Base-by-base conservation (phyloP, 129 eudicot genomes). In the Artemisia argyi region DNA sequence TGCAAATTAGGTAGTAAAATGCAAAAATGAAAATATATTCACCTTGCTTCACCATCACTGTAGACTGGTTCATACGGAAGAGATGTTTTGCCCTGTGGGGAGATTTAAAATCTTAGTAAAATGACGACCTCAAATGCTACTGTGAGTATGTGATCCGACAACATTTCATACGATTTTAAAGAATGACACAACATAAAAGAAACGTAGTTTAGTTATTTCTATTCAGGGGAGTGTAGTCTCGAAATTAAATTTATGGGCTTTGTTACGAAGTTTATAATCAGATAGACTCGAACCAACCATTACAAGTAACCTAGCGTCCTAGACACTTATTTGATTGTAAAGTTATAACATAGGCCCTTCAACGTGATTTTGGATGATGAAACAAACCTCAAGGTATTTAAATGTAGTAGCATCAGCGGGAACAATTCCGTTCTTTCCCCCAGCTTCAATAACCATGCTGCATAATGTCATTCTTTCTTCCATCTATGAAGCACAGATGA, bases 401-500 rank as follows among this genome's bases (percentile, higher is more conserved):
- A 68, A 84, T 15, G 97, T 95, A 50, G 94, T 95, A 75, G 80
- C 85, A 81, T 95, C 99, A 72, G 96, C 96, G 51, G 99, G 97
- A 47, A 95, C 89, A 39, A 95, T 83, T 10, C 99, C 99, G 51
- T 95, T 90, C 75, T 90, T 95, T 11, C 99, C 99, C 2, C 99
- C 97, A 81, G 99, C 99, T 82, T 95, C 99, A 75, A 90, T 81
- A 63, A 88, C 99, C 99, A 95, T 95, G 86, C 84, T 95, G 97
- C 99, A 95, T 73, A 95, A 85, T 65, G 99, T 95, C 99, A 95
- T 95, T 80, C 99, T 88, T 71, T 95, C 99, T 83, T 95, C 97
- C 99, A 95, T 90, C 99, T 95, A 59, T 75, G 17, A 10, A 65
- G 15, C 51, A 52, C 65, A 71, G 10, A 56, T 3, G 28, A 20